Evolutionary conservation across 2,329 filamentous ascomycete species (phyloP).

Genomic region (Trichoderma semiorbis): DNA sequence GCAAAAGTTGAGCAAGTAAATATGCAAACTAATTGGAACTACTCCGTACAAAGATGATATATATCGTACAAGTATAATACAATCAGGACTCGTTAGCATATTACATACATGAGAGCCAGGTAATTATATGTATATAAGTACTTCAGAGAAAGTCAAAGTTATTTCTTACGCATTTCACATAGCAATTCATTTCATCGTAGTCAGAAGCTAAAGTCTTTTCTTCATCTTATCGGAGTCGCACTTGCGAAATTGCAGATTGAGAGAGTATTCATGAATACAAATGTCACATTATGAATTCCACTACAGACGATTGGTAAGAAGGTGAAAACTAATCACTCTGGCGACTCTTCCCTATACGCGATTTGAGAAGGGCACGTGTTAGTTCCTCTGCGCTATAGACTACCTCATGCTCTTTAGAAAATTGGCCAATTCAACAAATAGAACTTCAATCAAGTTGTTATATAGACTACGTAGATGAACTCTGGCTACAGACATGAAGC

Average conservation of each 20-base stretch:
- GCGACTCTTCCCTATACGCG: background rate
- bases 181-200: background rate
- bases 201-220: background rate
- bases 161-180: background rate
- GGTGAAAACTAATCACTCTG: background rate
- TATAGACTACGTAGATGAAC: background rate
- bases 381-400: background rate
- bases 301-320: background rate
- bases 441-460: background rate
- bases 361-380: background rate
- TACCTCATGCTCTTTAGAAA: background rate
- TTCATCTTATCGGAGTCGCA: background rate
- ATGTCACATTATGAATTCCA: background rate
- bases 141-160: background rate
- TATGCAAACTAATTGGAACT: background rate
- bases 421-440: background rate
- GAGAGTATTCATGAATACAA: background rate
- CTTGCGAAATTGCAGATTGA: background rate
- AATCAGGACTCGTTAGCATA: background rate
- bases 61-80: background rate
- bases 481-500: background rate
- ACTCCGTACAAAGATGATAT: background rate
- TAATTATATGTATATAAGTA: background rate
- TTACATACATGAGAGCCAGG: background rate
- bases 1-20: background rate